phyloP scores from a whole-genome alignment of 495 filamentous ascomycete species.

The Hypoxylon perforatum region DNA sequence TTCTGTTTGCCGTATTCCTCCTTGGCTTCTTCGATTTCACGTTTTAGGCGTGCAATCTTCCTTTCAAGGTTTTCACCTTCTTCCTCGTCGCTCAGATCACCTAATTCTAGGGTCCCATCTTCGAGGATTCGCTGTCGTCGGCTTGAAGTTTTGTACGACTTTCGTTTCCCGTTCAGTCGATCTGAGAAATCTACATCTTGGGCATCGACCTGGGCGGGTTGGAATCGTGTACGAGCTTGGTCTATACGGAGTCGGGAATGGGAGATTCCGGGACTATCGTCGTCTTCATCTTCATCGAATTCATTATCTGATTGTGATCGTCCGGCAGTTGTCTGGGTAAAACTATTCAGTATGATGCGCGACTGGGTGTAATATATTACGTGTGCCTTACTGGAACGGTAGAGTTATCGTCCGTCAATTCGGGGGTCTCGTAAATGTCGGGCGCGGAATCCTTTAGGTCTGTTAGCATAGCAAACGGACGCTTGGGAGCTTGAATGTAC shows the following conservation, averaged over 20 bases:
- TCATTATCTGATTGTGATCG: conserved; percentile 72
- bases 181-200: conserved; percentile 84
- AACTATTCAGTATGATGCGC: conserved; percentile 23
- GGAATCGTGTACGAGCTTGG: conserved; percentile 81
- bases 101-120: conserved; percentile 71
- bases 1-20: conserved; percentile 68
- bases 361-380: conserved; percentile 9
- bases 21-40: conserved; percentile 83
- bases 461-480: conserved; percentile 20
- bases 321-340: conserved; percentile 67
- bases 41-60: conserved; percentile 79
- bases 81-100: conserved; percentile 72
- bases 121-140: conserved; percentile 69
- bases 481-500: conserved; percentile 59
- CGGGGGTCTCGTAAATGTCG: conserved; percentile 95
- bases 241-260: conserved; percentile 77
- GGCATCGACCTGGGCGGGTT: conserved; percentile 78
- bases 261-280: conserved; percentile 73
- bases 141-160: conserved; percentile 79
- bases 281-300: conserved; percentile 70
- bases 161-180: conserved; percentile 78
- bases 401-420: conserved; percentile 86
- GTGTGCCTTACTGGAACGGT: conserved; percentile 74
- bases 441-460: conserved; percentile 79
- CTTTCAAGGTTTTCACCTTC: conserved; percentile 77